Percentiles rank a stretch among this genome's conserved stretches.
Evolutionary conservation across 495 filamentous ascomycete genomes (phyloP).

Genomic region (Neurospora africana): DNA sequence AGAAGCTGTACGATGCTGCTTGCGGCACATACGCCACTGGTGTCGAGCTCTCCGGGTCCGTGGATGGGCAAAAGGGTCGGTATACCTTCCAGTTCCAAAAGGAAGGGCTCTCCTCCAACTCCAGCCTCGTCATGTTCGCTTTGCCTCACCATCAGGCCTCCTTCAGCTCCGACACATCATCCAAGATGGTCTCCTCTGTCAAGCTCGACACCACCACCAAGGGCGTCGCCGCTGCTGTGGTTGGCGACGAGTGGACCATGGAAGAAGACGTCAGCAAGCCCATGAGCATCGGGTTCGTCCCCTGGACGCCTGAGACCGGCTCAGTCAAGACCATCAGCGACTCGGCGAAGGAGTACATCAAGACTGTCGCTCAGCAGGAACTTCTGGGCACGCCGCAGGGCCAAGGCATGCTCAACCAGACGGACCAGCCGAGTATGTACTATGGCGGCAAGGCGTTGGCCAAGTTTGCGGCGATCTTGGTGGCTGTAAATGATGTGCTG

Average conservation of each 20-base stretch:
- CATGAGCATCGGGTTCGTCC: constrained; percentile 58
- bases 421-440: constrained; percentile 83
- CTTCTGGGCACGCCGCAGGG: constrained; percentile 25
- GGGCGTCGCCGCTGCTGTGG: constrained; percentile 62
- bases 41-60: constrained; percentile 51
- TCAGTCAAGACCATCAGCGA: constrained; percentile 41
- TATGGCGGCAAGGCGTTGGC: constrained; percentile 86
- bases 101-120: constrained; percentile 43
- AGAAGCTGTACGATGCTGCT: constrained; percentile 61
- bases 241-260: constrained; percentile 72
- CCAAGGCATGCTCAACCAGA: constrained; percentile 60
- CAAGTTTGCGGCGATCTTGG: constrained; percentile 71
- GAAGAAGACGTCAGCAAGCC: constrained; percentile 58
- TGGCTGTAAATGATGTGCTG: constrained; percentile 57
- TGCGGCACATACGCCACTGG: constrained; percentile 62
- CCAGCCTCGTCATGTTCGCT: constrained; percentile 68
- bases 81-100: constrained; percentile 67
- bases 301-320: constrained; percentile 53
- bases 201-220: constrained; percentile 78
- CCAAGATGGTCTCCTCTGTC: constrained; percentile 41
- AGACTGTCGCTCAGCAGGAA: constrained; percentile 51
- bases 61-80: constrained; percentile 47
- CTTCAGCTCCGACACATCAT: constrained; percentile 51
- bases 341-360: constrained; percentile 43
- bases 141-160: constrained; percentile 76